phyloP scores from a whole-genome alignment of 2,329 filamentous ascomycete genomes.

The Trichophyton schoenleinii region DNA sequence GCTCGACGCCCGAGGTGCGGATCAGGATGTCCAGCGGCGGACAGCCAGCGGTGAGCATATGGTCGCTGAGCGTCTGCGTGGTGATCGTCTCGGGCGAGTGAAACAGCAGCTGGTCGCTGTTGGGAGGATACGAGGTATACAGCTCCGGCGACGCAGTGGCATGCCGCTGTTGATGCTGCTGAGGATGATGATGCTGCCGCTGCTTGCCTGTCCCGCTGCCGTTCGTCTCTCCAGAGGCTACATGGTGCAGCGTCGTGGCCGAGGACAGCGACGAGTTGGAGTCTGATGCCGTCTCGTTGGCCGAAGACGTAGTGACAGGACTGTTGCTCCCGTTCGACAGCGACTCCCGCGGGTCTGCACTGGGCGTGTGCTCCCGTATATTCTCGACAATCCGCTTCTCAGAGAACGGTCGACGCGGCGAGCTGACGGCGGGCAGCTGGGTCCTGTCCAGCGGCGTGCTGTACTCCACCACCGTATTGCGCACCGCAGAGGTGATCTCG shows the following conservation, averaged over 20 bases:
- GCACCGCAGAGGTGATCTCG: constrained; percentile 84
- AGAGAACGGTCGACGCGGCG: constrained; percentile 58
- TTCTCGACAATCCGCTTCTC: constrained; percentile 78
- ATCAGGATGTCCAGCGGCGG: constrained; percentile 86
- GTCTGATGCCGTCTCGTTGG: neutral
- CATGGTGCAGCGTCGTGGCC: constrained; percentile 38
- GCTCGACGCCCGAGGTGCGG: constrained; percentile 81
- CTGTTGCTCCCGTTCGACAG: neutral
- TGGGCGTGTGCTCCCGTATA: constrained; percentile 54
- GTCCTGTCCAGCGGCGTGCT: constrained; percentile 51
- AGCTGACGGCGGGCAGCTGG: constrained; percentile 25
- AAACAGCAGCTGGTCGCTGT: constrained; percentile 27
- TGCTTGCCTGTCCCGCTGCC: constrained; percentile 15
- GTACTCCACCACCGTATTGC: constrained; percentile 76
- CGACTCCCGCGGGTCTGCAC: constrained; percentile 36
- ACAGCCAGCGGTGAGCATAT: constrained; percentile 76
- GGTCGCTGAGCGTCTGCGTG: constrained; percentile 63
- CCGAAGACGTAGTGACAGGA: constrained; percentile 16
- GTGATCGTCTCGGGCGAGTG: constrained; percentile 84
- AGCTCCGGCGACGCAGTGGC: constrained; percentile 5
- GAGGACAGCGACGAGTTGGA: constrained; percentile 27
- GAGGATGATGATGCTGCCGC: constrained; percentile 11
- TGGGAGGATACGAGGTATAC: constrained; percentile 15
- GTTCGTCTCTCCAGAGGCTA: constrained; percentile 13
- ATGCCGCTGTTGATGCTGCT: neutral